Evolutionary conservation across 305 asterid genomes (phyloP).

Genomic region (Plantago rigida): DNA sequence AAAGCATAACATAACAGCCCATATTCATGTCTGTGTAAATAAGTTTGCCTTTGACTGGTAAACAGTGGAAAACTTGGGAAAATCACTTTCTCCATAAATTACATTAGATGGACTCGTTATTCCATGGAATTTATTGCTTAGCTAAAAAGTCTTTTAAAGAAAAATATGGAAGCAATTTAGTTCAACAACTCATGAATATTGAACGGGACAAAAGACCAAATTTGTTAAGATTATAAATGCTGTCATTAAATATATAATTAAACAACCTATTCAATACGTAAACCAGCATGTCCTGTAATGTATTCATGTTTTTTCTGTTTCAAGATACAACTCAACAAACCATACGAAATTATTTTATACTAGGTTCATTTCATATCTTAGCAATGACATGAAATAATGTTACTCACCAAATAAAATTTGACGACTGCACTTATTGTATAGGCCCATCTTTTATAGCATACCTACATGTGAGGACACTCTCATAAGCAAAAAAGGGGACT

Average conservation of each 20-base stretch:
- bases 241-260: neutral
- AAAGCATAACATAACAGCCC: neutral
- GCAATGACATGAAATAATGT: neutral
- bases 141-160: neutral
- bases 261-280: slow-evolving; percentile 6
- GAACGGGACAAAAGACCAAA: slow-evolving; percentile 1
- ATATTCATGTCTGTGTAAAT: neutral
- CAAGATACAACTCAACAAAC: slow-evolving; percentile 21
- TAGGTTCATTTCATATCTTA: slow-evolving; percentile 1
- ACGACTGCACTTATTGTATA: neutral
- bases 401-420: slow-evolving; percentile 6
- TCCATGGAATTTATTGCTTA: neutral
- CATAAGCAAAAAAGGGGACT: neutral
- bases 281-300: slow-evolving; percentile 7
- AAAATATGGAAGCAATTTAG: neutral
- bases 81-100: neutral
- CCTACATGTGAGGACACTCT: slow-evolving; percentile 1
- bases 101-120: neutral
- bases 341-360: neutral
- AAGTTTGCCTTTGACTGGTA: neutral
- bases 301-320: slow-evolving; percentile 29
- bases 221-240: neutral
- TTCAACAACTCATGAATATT: neutral
- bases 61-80: neutral
- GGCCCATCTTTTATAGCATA: neutral